Conservation (phyloP, 2,329 filamentous ascomycete genomes). For the Stagonosporopsis chrysanthemi region DNA sequence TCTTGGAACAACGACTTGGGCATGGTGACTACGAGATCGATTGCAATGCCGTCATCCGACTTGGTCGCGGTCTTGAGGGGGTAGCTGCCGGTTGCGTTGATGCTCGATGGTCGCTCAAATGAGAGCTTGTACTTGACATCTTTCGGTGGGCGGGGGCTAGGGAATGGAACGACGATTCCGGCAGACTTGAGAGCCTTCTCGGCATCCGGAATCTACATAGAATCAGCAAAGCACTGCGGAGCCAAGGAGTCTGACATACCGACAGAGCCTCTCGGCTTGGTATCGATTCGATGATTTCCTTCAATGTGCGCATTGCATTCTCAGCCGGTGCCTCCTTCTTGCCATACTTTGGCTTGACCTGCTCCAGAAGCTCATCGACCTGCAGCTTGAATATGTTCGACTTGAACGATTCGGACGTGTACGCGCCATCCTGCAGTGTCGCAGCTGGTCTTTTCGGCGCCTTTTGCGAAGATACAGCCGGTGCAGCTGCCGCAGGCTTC, state of each 20-base stretch:
- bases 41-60: slow-evolving; percentile 62
- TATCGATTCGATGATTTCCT: slow-evolving; percentile 64
- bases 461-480: slow-evolving; percentile 19
- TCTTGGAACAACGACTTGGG: slow-evolving; percentile 82
- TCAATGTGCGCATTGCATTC: slow-evolving; percentile 59
- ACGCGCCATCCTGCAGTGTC: slow-evolving; percentile 49
- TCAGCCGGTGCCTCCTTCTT: slow-evolving; percentile 63
- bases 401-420: slow-evolving; percentile 65
- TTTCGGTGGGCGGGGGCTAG: slow-evolving; percentile 76
- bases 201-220: slow-evolving; percentile 71
- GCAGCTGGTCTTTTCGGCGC: slow-evolving; percentile 33
- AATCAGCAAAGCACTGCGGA: slow-evolving; percentile 17
- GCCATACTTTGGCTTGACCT: slow-evolving; percentile 65
- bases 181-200: slow-evolving; percentile 69
- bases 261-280: slow-evolving; percentile 58
- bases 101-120: slow-evolving; percentile 75
- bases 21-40: slow-evolving; percentile 91
- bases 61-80: slow-evolving; percentile 76
- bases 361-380: slow-evolving; percentile 67
- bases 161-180: slow-evolving; percentile 80
- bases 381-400: slow-evolving; percentile 73
- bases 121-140: slow-evolving; percentile 83
- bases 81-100: slow-evolving; percentile 92
- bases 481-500: slow-evolving; percentile 1
- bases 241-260: slow-evolving; percentile 35